These are phyloP conservation scores for Ensete glaucum DNA, from an alignment of 176 grass and related monocot genomes.

Conservation along the genomic window DNA sequence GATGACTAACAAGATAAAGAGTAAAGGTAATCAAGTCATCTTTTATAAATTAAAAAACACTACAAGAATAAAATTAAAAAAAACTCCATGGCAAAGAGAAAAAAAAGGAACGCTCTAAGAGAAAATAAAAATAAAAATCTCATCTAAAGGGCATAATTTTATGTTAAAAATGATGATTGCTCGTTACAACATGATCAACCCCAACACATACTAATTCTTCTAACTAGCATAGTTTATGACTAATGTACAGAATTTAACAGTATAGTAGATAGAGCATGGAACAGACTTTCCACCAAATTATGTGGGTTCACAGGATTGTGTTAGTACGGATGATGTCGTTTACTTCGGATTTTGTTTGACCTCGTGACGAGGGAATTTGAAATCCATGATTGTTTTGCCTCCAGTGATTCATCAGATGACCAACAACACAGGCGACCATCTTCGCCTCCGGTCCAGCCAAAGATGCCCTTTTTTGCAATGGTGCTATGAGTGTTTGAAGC, in stretches of 20 bases:
- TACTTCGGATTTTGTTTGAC: constrained; percentile 33
- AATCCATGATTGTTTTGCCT: constrained; percentile 56
- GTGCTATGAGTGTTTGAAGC: constrained; percentile 25
- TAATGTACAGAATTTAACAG: background rate
- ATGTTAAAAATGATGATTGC: too few relatives aligned
- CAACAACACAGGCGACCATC: constrained; percentile 87
- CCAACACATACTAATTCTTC: background rate
- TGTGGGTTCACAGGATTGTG: too few relatives aligned
- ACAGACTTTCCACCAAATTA: too few relatives aligned
- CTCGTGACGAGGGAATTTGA: constrained; percentile 41
- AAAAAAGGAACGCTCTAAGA: too few relatives aligned
- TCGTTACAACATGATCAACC: background rate
- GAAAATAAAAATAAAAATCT: too few relatives aligned
- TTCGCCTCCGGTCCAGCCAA: constrained; percentile 91
- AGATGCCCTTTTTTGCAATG: constrained; percentile 41
- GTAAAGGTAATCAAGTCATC: too few relatives aligned
- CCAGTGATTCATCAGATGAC: constrained; percentile 36
- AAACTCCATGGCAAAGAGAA: too few relatives aligned
- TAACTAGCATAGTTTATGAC: background rate
- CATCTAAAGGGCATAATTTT: too few relatives aligned
- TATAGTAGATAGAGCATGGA: background rate
- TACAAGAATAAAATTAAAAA: too few relatives aligned
- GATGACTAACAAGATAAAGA: too few relatives aligned
- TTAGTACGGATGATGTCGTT: constrained; percentile 69
- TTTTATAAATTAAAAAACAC: too few relatives aligned